These are phyloP conservation scores for Pseudoperonospora humuli DNA, from an alignment of 352 stramenopile species.

Conservation along the genomic window DNA sequence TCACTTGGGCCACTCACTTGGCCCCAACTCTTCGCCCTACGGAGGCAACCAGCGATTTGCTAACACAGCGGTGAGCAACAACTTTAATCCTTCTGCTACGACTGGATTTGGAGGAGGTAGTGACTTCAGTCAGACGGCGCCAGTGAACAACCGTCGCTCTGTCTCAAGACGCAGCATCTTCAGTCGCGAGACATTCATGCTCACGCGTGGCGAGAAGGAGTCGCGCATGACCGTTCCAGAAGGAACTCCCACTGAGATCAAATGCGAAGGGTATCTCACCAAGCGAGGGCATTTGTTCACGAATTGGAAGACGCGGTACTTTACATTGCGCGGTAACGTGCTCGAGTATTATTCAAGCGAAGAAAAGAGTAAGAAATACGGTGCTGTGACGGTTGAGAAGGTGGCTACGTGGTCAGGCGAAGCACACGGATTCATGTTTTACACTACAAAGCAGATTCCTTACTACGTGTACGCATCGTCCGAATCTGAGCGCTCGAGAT, in stretches of 20 bases:
- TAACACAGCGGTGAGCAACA: constrained; percentile 13
- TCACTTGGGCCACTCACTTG: constrained; percentile 63
- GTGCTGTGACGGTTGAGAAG: constrained; percentile 81
- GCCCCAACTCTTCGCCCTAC: constrained; percentile 36
- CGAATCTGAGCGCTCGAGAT: constrained; percentile 64
- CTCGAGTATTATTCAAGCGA: constrained; percentile 82
- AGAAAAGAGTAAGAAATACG: constrained; percentile 81
- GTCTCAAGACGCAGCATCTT: constrained; percentile 70
- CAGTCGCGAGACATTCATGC: constrained; percentile 64
- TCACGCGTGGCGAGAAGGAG: constrained; percentile 68
- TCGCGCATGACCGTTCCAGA: constrained; percentile 51
- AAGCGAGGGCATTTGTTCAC: constrained; percentile 86
- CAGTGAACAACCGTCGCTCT: constrained; percentile 32
- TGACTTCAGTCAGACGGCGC: constrained; percentile 29
- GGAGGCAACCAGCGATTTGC: constrained; percentile 23
- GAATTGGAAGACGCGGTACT: constrained; percentile 88
- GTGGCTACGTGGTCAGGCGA: constrained; percentile 80
- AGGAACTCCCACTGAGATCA: constrained; percentile 45
- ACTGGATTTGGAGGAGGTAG: constrained; percentile 10
- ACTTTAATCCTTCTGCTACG: constrained; percentile 22
- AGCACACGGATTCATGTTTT: constrained; percentile 86
- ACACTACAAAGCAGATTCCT: constrained; percentile 83
- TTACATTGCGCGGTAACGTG: constrained; percentile 73
- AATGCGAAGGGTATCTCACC: constrained; percentile 77
- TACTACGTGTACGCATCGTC: constrained; percentile 87